Conservation (phyloP, 1,139 yeast species). For the Blastobotrys apis region DNA sequence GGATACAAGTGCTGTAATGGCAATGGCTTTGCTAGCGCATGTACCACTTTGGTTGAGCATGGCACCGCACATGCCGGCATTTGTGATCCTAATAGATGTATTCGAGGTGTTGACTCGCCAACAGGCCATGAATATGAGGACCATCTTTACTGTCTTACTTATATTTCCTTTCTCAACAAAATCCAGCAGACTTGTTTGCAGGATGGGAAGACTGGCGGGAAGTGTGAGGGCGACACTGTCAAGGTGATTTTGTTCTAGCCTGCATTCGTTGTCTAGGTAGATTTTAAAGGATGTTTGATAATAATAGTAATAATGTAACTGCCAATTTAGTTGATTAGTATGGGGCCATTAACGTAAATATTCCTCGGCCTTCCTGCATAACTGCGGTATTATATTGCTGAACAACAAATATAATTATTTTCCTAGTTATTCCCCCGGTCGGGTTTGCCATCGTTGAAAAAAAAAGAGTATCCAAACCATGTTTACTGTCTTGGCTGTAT, state of each 20-base stretch:
- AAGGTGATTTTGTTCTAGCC: not conserved
- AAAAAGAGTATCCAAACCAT: too few relatives aligned
- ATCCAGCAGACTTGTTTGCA: slow-evolving; percentile 2
- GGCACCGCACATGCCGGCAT: slow-evolving; percentile 3
- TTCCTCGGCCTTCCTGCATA: too few relatives aligned
- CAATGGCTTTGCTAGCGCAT: not conserved
- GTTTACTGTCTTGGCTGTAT: too few relatives aligned
- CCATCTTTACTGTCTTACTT: not conserved
- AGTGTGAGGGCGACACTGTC: not conserved
- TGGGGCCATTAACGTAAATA: too few relatives aligned
- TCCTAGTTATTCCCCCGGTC: too few relatives aligned
- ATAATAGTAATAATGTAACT: too few relatives aligned
- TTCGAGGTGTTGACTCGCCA: slow-evolving; percentile 1
- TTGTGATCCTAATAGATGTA: slow-evolving; percentile 6
- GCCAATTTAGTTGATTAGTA: too few relatives aligned
- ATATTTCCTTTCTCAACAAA: not conserved
- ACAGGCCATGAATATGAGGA: slow-evolving; percentile 3
- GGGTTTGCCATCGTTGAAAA: too few relatives aligned
- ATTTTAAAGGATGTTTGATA: too few relatives aligned
- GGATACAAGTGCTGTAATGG: slow-evolving; percentile 3
- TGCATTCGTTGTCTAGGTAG: too few relatives aligned
- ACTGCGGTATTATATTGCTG: too few relatives aligned
- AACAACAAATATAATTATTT: too few relatives aligned
- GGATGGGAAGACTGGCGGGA: not conserved
- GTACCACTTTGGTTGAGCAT: not conserved